Conservation (phyloP, 768 basidiomycete genomes). For the Pholiota microspora region DNA sequence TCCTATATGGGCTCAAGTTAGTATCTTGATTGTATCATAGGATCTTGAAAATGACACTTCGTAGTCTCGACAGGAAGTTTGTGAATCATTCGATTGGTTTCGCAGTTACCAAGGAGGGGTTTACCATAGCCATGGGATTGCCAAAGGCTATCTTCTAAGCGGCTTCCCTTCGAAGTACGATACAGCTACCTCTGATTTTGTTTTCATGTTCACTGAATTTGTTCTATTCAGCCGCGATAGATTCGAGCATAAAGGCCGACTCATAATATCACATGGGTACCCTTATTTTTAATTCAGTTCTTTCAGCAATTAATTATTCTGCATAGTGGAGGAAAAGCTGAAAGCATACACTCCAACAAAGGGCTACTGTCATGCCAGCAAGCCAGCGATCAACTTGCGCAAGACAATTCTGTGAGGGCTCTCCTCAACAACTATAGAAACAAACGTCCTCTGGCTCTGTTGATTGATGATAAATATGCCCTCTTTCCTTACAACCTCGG, state of each 20-base stretch:
- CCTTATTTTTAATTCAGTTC: conserved; percentile 17
- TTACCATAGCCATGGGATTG: conserved; percentile 57
- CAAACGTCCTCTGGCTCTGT: conserved; percentile 61
- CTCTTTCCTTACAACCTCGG: conserved; percentile 71
- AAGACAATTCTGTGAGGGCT: conserved; percentile 70
- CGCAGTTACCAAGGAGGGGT: conserved; percentile 80
- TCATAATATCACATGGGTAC: conserved; percentile 86
- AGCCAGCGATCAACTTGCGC: conserved; percentile 65
- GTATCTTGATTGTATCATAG: conserved; percentile 5
- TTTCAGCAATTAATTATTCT: background rate
- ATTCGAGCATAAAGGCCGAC: conserved; percentile 59
- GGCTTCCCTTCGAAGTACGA: conserved; percentile 65
- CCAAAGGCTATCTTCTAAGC: conserved; percentile 75
- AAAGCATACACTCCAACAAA: conserved; percentile 44
- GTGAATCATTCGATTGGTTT: conserved; percentile 77
- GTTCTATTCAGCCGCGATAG: conserved; percentile 55
- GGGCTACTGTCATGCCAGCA: conserved; percentile 37
- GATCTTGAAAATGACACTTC: conserved; percentile 6
- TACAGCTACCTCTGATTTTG: background rate
- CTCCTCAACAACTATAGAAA: conserved; percentile 55
- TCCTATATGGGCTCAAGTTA: conserved; percentile 21
- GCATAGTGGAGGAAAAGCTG: conserved; percentile 66
- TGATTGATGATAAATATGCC: conserved; percentile 73
- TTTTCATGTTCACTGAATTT: background rate
- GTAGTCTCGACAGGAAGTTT: conserved; percentile 82